Base-by-base conservation (phyloP, 2,329 filamentous ascomycete genomes). In the Venturia oleaginea region DNA sequence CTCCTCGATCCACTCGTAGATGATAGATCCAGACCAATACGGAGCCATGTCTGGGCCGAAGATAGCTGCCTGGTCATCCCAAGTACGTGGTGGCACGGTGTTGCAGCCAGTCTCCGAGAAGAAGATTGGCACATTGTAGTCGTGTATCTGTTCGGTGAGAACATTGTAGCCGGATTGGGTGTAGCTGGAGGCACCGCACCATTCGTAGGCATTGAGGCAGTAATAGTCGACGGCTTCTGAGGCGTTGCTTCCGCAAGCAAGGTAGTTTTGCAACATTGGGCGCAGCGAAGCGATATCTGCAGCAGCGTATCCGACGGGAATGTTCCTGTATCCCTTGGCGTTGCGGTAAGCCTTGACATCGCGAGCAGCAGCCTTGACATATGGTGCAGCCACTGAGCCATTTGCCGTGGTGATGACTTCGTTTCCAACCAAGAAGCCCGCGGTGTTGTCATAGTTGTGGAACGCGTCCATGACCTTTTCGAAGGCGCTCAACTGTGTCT, bases 1-100 rank as follows among this genome's bases (percentile, higher is more conserved):
- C 75, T 95, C 91, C 72, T 93, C 79, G 67, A 95, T 91, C 91
- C 91, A 96, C 73, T 96, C 91, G 76, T 96, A 95, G 68, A 95
- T 81, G 67, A 96, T 92, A 63, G 89, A 82, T 64, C 91, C 91
- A 62, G 89, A 92, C 81, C 84, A 87, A 34, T 80, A 85, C 76
- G 81, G 79, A 6, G 82, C 77, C 91, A 96, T 96, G 2, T 90
- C 76, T 0, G 80, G 69, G 54, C 89, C 88, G 70, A 94, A 88
- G 69, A 96, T 90, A 61, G 90, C 86, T 48, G 83, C 80, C 75
- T 94, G 90, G 72, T 96, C 88, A 30, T 80, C 80, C 72, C 89
- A 91, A 1, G 80, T 77, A 54, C 88, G 83, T 0, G 87, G 86
- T 1, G 81, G 80, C 1, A 51, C 37, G 6, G 78, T 81, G 72